Base-by-base conservation (phyloP, 352 stramenopile genomes). In the Pilasporangium apinafurcum region DNA sequence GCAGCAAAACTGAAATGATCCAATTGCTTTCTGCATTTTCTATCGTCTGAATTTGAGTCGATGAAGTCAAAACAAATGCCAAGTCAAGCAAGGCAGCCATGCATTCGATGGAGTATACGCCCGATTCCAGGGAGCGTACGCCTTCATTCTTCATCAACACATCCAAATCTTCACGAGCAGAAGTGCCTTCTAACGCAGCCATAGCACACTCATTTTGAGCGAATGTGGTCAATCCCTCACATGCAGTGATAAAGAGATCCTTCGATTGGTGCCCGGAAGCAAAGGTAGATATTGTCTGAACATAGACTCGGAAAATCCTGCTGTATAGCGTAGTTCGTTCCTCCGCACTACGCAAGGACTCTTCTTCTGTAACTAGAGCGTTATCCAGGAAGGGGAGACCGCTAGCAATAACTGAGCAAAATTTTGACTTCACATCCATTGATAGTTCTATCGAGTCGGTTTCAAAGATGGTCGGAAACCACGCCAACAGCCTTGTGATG, bases 361-460 rank as follows among this genome's bases (percentile, higher is more conserved):
- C 51, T 46, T 72, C 57, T 28, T 44, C 48, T 4, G 58, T 69
- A 22, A 80, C 48, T 7, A 77, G 32, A 4, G 63, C 58, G 17
- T 52, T 65, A 41, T 83, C 69, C 9, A 87, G 41, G 43, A 90
- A 83, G 18, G 62, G 59, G 6, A 86, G 47, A 8, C 63, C 69
- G 3, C 48, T 51, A 1, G 29, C 48, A 27, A 85, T 55, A 5
- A 84, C 53, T 16, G 56, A 50, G 27, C 35, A 47, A 34, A 69
- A 69, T 29, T 72, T 69, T 5, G 48, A 40, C 32, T 60, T 53
- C 5, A 78, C 25, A 18, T 61, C 57, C 14, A 48, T 16, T 9
- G 42, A 34, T 16, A n/a, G 27, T 25, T 41, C 8, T 1, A 31
- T 51, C n/a, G 48, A 34, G 5, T 59, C 42, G 26, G 17, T 33